phyloP scores from a whole-genome alignment of 208 protist species.

The Acanthamoeba culbertsoni region DNA sequence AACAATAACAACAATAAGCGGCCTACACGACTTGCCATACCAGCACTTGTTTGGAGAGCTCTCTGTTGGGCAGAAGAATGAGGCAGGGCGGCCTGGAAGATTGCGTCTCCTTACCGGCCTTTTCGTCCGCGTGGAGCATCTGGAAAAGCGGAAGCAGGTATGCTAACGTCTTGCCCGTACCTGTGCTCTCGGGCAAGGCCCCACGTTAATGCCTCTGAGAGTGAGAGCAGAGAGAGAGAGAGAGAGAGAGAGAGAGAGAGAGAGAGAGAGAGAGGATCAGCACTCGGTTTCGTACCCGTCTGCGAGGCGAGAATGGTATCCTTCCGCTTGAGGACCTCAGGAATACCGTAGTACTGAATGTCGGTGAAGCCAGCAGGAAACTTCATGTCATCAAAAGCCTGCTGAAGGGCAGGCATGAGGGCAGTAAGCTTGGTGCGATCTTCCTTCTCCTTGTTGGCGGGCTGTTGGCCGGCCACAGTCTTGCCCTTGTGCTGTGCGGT shows the following conservation, averaged over 20 bases:
- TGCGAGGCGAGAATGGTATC: slow-evolving; percentile 23
- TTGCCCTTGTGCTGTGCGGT: background rate
- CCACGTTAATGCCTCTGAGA: background rate
- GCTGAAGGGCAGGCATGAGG: background rate
- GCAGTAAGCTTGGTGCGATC: background rate
- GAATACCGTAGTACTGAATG: slow-evolving; percentile 36
- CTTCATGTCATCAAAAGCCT: background rate
- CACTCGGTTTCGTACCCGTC: background rate
- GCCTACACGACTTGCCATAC: background rate
- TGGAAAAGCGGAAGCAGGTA: slow-evolving; percentile 38
- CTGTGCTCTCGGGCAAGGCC: background rate
- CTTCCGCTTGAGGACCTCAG: slow-evolving; percentile 28
- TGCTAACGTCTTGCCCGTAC: slow-evolving; percentile 52
- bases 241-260: background rate
- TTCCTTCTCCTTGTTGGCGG: background rate
- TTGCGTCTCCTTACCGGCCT: background rate
- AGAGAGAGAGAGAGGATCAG: no score
- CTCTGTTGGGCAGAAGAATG: slow-evolving; percentile 15
- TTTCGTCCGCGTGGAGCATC: slow-evolving; percentile 7
- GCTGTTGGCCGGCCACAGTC: background rate
- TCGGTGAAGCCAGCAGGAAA: background rate
- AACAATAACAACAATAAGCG: background rate
- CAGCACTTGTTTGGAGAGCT: slow-evolving; percentile 35
- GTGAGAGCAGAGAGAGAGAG: background rate
- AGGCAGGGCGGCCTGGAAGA: background rate